Evolutionary conservation across 768 basidiomycete genomes (phyloP), one percentile per base, ranked within the genome.

Genomic region (Trametes gibbosa): DNA sequence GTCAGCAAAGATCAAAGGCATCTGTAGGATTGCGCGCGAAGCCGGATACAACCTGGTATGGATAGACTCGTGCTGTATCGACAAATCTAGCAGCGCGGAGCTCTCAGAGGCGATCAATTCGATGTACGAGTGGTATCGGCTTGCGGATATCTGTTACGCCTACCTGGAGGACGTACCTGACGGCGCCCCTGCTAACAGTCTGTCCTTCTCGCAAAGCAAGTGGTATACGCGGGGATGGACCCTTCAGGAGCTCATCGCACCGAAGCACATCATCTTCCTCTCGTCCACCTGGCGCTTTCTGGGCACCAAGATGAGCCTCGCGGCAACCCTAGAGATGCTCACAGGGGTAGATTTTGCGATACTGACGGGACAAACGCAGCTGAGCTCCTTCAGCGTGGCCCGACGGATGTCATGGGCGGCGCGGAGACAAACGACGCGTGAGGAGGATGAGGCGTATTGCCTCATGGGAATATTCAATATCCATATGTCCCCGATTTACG

Each of bases 381-480:
- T 35, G 49, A 13, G 21, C 19, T 35, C 49, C 13, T 13, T 50
- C 49, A 50, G 49, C 19, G 49, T 50, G 7, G 49, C 49, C 9
- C 49, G 49, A 9, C 17, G 49, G 5, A 50, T 50, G 24, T 40
- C 32, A 17, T 39, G 35, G 54, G 46, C 25, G 35, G 47, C 25
- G 46, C n/a, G 7, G 17, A 37, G 35, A 24, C 24, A 17, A 16
- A 51, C 49, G 8, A 53, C 58, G 13, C 45, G 50, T 5, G 51
- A 19, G 1, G 58, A 59, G 25, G 58, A 59, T 42, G n/a, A 41
- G 24, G 58, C 58, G 12, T 59, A 59, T 29, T 46, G 43, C 24
- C 50, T 59, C 12, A 27, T 59, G 35, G 58, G 58, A 7, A 53
- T 59, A 43, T 59, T 59, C 25, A 45, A 29, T 12, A 32, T 59